phyloP scores from a whole-genome alignment of 129 eudicot species.

The Kitagawia praeruptora region DNA sequence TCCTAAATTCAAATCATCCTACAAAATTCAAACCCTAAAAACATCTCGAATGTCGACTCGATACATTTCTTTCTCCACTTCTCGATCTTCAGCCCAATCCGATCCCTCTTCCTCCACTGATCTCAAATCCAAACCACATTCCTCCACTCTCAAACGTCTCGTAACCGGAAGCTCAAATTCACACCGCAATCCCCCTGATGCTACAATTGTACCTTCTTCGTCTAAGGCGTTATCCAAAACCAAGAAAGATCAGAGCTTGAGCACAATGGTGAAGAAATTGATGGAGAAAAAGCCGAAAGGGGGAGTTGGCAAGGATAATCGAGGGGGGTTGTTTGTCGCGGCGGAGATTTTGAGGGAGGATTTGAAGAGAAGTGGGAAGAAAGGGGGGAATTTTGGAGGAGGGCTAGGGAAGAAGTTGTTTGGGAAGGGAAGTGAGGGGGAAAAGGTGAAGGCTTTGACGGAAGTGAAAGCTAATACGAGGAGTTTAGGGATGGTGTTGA shows the following conservation, averaged over 20 bases:
- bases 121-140: constrained; percentile 12
- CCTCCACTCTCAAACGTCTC: constrained; percentile 15
- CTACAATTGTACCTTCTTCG: background rate
- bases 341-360: constrained; percentile 59
- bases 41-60: constrained; percentile 46
- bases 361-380: constrained; percentile 39
- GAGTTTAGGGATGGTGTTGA: constrained; percentile 71
- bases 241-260: constrained; percentile 38
- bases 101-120: constrained; percentile 63
- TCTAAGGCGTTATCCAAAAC: constrained; percentile 27
- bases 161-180: constrained; percentile 2
- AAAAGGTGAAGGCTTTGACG: constrained; percentile 51
- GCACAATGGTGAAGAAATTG: constrained; percentile 64
- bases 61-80: constrained; percentile 25
- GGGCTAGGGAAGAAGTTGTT: constrained; percentile 77
- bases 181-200: background rate
- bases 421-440: constrained; percentile 23
- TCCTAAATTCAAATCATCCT: background rate
- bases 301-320: constrained; percentile 5
- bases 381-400: constrained; percentile 30
- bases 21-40: background rate
- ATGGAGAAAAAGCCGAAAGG: constrained; percentile 47
- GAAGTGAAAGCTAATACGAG: constrained; percentile 69
- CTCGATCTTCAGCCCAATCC: constrained; percentile 52
- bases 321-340: constrained; percentile 24